Conservation (phyloP, 768 basidiomycete species). For the Tulasnella sp. region DNA sequence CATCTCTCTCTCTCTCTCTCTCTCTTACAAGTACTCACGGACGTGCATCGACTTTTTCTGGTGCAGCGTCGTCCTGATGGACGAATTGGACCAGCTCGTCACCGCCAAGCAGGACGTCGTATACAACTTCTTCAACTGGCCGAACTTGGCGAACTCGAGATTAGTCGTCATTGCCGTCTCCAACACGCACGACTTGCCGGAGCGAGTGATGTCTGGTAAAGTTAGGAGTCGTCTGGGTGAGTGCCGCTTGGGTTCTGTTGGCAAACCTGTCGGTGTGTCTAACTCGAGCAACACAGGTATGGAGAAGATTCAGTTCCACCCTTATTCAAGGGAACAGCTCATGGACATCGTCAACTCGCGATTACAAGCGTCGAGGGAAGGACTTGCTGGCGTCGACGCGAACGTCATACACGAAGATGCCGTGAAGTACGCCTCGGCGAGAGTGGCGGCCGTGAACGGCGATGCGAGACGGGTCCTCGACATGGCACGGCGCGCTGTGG, state of each 20-base stretch:
- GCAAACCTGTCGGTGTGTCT: too few relatives aligned
- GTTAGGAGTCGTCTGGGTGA: slow-evolving; percentile 89
- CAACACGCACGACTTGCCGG: slow-evolving; percentile 97
- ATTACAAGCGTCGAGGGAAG: slow-evolving; percentile 60
- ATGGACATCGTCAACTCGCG: slow-evolving; percentile 86
- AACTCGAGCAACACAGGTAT: slow-evolving; percentile 58
- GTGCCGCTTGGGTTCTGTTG: slow-evolving; percentile 39
- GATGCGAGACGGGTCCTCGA: slow-evolving; percentile 93
- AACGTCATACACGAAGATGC: slow-evolving; percentile 63
- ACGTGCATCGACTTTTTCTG: too few relatives aligned
- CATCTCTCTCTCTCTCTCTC: too few relatives aligned
- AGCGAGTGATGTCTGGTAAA: slow-evolving; percentile 88
- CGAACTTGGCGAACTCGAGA: slow-evolving; percentile 82
- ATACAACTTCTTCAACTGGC: slow-evolving; percentile 99
- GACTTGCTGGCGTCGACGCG: slow-evolving; percentile 47
- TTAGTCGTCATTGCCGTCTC: slow-evolving; percentile 96
- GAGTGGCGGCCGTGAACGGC: slow-evolving; percentile 81
- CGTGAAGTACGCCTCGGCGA: slow-evolving; percentile 81
- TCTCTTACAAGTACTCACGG: slow-evolving; percentile 26
- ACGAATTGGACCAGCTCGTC: slow-evolving; percentile 95
- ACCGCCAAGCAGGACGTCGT: slow-evolving; percentile 97
- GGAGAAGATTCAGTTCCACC: slow-evolving; percentile 89
- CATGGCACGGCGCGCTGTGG: too few relatives aligned
- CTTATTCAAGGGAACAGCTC: slow-evolving; percentile 79
- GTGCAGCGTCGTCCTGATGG: slow-evolving; percentile 98